A percentile compares a stretch with the other conserved stretches of the same genome.
phyloP scores from a whole-genome alignment of 164 flowering plant genomes.

The Vitis cinerea region DNA sequence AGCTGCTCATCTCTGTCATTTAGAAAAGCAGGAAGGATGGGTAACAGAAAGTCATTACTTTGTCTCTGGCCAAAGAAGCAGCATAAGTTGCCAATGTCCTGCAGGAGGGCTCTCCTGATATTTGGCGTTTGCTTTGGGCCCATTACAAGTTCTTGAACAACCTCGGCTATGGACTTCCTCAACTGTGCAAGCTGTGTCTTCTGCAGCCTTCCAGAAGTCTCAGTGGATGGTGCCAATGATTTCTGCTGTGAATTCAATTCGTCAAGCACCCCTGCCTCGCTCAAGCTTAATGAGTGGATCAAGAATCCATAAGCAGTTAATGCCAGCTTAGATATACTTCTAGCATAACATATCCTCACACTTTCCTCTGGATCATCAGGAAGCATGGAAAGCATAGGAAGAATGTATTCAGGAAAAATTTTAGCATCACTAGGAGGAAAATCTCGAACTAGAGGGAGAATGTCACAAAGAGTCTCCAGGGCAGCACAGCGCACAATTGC shows the following conservation, averaged over 20 bases:
- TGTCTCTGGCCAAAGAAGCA: conserved; percentile 95
- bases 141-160: conserved; percentile 97
- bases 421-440: conserved; percentile 99
- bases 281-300: conserved; percentile 71
- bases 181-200: conserved; percentile 66
- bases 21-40: conserved; percentile 93
- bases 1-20: conserved; percentile 96
- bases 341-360: conserved; percentile 91
- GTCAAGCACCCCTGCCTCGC: conserved; percentile 79
- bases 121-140: conserved; percentile 96
- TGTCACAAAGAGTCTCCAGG: conserved; percentile 82
- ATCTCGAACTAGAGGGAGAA: conserved; percentile 84
- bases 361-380: conserved; percentile 99
- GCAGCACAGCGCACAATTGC: conserved; percentile 99
- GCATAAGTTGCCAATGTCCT: conserved; percentile 81
- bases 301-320: conserved; percentile 87
- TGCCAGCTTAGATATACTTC: conserved; percentile 87
- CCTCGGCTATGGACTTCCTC: conserved; percentile 86
- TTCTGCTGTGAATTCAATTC: conserved; percentile 46
- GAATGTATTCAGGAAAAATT: conserved; percentile 94
- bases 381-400: conserved; percentile 98
- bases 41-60: conserved; percentile 87
- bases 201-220: conserved; percentile 39
- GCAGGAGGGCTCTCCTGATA: conserved; percentile 90
- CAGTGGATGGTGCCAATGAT: conserved; percentile 35